Conservation (phyloP, 768 basidiomycete species). For the Termitomyces sp. region DNA sequence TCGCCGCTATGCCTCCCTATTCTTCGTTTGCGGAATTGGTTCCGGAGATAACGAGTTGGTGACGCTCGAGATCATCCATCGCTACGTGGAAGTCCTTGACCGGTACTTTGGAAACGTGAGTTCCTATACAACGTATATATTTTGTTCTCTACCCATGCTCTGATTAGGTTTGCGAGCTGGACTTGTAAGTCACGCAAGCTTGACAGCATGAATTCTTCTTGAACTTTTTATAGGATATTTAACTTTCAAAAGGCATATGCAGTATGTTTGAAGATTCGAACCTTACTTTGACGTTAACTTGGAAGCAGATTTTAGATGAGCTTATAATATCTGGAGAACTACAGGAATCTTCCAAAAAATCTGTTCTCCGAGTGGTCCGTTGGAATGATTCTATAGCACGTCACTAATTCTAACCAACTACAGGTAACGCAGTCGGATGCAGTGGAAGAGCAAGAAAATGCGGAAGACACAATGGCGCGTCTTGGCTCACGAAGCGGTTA, state of each 20-base stretch:
- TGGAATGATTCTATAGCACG: background rate
- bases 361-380: conserved; percentile 52
- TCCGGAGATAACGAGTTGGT: conserved; percentile 87
- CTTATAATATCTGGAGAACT: conserved; percentile 96
- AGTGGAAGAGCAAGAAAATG: conserved; percentile 81
- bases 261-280: conserved; percentile 30
- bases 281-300: background rate
- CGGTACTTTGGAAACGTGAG: conserved; percentile 87
- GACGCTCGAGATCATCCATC: conserved; percentile 89
- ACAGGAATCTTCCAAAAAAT: conserved; percentile 96
- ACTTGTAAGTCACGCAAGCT: conserved; percentile 57
- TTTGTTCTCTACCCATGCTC: conserved; percentile 5
- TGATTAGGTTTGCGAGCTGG: conserved; percentile 85
- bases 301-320: conserved; percentile 78
- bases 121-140: conserved; percentile 8
- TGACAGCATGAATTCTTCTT: background rate
- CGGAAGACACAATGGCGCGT: conserved; percentile 76
- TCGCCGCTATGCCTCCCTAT: conserved; percentile 90
- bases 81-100: conserved; percentile 91
- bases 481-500: conserved; percentile 71
- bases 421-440: conserved; percentile 84
- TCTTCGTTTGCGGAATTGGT: conserved; percentile 88
- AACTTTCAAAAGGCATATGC: conserved; percentile 99
- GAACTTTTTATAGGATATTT: conserved; percentile 67
- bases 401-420: background rate